Base-by-base conservation (phyloP, 306 rosid genomes). In the Mucuna pruriens region DNA sequence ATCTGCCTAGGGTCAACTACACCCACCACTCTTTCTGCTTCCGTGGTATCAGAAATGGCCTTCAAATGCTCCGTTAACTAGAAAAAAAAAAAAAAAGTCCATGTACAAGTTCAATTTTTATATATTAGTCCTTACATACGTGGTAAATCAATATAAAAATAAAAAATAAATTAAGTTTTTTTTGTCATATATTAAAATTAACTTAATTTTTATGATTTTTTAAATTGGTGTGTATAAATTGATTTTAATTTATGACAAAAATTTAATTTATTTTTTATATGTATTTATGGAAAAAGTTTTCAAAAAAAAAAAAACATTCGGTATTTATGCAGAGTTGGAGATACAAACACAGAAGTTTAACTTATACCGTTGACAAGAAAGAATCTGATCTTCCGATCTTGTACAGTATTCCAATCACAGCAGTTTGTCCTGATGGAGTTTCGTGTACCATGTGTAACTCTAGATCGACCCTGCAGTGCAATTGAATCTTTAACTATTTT, bases 381-480 rank as follows among this genome's bases (percentile, higher is more conserved):
- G 76, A 6, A 61, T 92, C 95, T 0, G 91, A 83, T 1, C 6
- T 11, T 42, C 97, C 95, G 19, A 88, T 57, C 67, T 81, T 77
- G 66, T 89, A 92, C 15, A 89, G 22, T 69, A 88, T 63, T 68
- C 89, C 97, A 26, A 89, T 70, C 4, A 92, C 97, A 1, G 89
- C 87, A 31, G 17, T 42, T 4, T 81, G 68, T 55, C 93, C 93
- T 2, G 80, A 20, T 6, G 68, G 57, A 63, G 84, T 77, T 49
- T 92, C 86, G 67, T 92, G 95, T 40, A 92, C 89, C 82, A 89
- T 7, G 75, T 90, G 97, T 19, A 81, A 60, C 85, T 92, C 95
- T 6, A 90, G 83, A 84, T 86, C 92, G 66, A 83, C 76, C 71
- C 66, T 82, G 84, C 61, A 39, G 17, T 48, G 74, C 25, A 22